Conservation (phyloP, 2,329 filamentous ascomycete genomes). For the Coniochaeta ligniaria region DNA sequence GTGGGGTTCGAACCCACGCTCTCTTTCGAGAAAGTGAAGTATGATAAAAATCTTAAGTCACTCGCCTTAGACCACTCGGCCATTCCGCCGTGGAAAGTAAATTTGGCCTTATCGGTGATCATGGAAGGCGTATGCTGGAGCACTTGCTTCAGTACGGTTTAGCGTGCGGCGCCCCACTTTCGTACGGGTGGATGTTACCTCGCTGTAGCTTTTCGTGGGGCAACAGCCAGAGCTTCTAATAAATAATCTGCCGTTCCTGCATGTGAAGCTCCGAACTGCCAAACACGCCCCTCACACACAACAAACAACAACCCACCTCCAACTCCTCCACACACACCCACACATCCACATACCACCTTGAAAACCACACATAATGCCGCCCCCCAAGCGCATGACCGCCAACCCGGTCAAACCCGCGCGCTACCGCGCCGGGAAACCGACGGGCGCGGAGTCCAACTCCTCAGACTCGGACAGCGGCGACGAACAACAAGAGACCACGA, state of each 20-base stretch:
- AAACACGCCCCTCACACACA: too few relatives aligned
- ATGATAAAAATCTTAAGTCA: conserved; percentile 1
- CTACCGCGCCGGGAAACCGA: conserved; percentile 77
- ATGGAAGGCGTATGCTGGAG: neutral
- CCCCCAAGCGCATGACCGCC: conserved; percentile 82
- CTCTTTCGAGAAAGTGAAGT: neutral
- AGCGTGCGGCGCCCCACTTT: too few relatives aligned
- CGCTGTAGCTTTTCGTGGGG: too few relatives aligned
- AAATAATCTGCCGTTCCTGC: too few relatives aligned
- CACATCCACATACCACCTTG: neutral
- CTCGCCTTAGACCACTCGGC: neutral
- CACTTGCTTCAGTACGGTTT: too few relatives aligned
- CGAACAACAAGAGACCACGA: conserved; percentile 22
- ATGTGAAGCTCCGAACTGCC: too few relatives aligned
- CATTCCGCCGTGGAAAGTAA: neutral
- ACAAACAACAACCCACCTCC: too few relatives aligned
- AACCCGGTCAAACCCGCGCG: conserved; percentile 76
- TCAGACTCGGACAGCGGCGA: conserved; percentile 39
- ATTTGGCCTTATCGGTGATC: neutral
- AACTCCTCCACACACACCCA: neutral
- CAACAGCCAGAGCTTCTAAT: too few relatives aligned
- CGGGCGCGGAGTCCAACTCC: conserved; percentile 38
- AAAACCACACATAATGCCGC: conserved; percentile 37
- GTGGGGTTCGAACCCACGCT: conserved; percentile 1
- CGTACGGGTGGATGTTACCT: too few relatives aligned